Conservation (phyloP, 2,329 filamentous ascomycete species). For the Blastomyces silverae region DNA sequence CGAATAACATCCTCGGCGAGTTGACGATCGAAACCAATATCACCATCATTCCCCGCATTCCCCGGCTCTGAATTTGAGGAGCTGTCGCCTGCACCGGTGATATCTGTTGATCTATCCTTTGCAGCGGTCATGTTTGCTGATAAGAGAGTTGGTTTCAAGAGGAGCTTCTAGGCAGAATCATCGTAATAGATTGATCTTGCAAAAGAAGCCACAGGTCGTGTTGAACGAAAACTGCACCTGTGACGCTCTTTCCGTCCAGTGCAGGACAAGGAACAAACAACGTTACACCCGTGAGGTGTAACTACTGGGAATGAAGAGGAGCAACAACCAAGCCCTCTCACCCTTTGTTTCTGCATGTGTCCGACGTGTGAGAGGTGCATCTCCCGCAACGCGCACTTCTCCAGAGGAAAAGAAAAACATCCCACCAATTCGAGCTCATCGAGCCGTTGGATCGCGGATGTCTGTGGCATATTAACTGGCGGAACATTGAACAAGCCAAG, state of each 20-base stretch:
- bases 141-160: neutral
- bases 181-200: neutral
- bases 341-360: neutral
- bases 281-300: neutral
- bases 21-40: neutral
- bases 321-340: neutral
- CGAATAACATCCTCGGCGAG: conserved; percentile 37
- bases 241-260: neutral
- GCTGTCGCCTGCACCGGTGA: neutral
- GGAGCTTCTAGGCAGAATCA: neutral
- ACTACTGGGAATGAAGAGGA: neutral
- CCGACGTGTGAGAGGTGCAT: neutral
- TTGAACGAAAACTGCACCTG: neutral
- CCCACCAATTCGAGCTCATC: neutral
- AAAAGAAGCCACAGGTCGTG: neutral
- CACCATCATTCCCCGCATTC: neutral
- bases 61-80: neutral
- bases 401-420: no score
- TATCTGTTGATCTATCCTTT: no score
- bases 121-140: neutral
- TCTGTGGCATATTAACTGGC: no score
- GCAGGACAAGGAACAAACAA: neutral
- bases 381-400: neutral
- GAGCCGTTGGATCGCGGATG: neutral
- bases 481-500: no score